Conservation (phyloP, 176 grass and related monocot species). For the Phyllostachys edulis region DNA sequence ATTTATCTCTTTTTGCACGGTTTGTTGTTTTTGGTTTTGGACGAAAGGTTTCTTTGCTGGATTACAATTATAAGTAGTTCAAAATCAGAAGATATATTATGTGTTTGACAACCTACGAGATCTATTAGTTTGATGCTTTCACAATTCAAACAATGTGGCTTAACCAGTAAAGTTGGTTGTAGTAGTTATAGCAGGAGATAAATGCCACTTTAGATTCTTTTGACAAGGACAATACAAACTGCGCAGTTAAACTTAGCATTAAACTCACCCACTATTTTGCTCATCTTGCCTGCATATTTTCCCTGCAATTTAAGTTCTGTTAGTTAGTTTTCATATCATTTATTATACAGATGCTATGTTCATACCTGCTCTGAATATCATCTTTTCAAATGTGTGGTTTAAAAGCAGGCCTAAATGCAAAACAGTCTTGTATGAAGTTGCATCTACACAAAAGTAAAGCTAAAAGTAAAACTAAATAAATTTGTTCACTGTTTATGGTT, state of each 20-base stretch:
- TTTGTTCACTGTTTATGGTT: background rate
- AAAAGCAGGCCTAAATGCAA: background rate
- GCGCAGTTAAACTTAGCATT: background rate
- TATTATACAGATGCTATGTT: background rate
- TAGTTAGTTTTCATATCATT: background rate
- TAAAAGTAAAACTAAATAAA: background rate
- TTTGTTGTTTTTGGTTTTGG: slow-evolving; percentile 7
- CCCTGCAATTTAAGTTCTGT: background rate
- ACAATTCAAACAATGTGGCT: background rate
- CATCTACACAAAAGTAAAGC: background rate
- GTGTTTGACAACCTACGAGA: background rate
- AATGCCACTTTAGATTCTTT: background rate
- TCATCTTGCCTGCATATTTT: background rate
- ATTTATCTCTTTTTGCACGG: background rate
- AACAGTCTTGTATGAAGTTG: background rate
- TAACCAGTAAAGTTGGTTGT: background rate
- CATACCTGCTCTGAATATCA: background rate
- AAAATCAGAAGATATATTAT: background rate
- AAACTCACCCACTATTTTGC: background rate
- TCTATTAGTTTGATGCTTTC: background rate
- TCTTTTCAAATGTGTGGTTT: background rate
- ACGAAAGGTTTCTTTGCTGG: background rate
- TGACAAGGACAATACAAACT: background rate
- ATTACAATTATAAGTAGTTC: background rate
- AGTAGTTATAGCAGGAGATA: background rate